Evolutionary conservation across 208 protist genomes (phyloP), one percentile per base, ranked within the genome.

Genomic region (Trypanosoma caninum): DNA sequence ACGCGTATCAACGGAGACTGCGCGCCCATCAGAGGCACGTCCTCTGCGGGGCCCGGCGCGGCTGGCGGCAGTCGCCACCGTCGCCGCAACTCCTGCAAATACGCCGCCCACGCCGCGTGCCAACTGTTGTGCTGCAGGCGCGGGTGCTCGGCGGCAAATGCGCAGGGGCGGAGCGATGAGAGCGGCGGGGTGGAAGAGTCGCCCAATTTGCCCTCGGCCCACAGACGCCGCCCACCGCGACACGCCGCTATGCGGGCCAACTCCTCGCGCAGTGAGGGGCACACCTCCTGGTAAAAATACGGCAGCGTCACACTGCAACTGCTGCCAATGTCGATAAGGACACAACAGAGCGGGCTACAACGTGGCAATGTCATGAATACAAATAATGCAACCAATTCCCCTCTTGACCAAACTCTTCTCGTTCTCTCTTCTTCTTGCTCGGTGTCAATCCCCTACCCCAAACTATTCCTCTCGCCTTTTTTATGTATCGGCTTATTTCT

Each of bases 91-190:
- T 33, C 50, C 22, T 44, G 23, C 16, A 77, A 42, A 44, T 65
- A 56, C 11, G 47, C 14, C 34, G 59, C 20, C 72, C 72, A 78
- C 7, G 41, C 34, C 0, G 0, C 13, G 2, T 27, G 30, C 72
- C 72, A 78, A 66, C 65, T 78, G 13, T 55, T 51, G 52, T 78
- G 61, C 45, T 78, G 72, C 14, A 78, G 58, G 8, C 33, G 42
- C 7, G 66, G 66, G 30, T 20, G 31, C 18, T 64, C 56, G 11
- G 44, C 28, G 9, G 59, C 48, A 41, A 78, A 73, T 10, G 47
- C 65, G 34, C 63, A 76, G 0, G 66, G 64, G 20, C 66, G 71
- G 2, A 66, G 14, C 41, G 34, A 50, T 18, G 54, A 52, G 3
- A 45, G 37, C 14, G 52, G 28, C 0, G 44, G 40, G 8, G 33